Base-by-base conservation (phyloP, 2,329 filamentous ascomycete genomes). In the Fusarium subtropicale region DNA sequence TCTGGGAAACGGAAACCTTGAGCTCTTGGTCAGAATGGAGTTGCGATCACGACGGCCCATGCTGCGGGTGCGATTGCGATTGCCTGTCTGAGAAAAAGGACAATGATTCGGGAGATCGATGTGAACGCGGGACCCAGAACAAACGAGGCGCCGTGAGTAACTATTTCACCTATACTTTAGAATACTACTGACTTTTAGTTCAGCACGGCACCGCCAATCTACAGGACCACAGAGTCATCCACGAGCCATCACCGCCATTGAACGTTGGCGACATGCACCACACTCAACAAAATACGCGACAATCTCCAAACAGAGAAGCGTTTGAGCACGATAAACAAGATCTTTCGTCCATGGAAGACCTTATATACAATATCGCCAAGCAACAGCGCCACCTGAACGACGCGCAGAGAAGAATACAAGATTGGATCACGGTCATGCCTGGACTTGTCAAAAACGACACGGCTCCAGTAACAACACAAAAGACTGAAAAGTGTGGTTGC, bases 341-440 rank as follows among this genome's bases (percentile, higher is more conserved):
- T 7, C 38, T 22, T 9, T 26, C 39, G 12, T 56, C 54, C 6
- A 33, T 60, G 7, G 66, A 72, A 41, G 63, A 62, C 33, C 16
- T 58, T 3, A 51, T 68, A 12, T 65, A 72, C 30, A 31, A 48
- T 18, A 34, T 45, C 11, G 51, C 51, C 8, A 68, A 70, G 30
- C 56, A 63, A 22, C 58, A 60, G 20, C 42, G 66, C 15, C 56
- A 57, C 20, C 24, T 56, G 13, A 55, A 58, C 18, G 66, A 72
- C 30, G 56, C 71, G 7, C 50, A 66, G 36, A 64, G 41, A 39
- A 56, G 59, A 30, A 47, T 70, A 18, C 41, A 52, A 26, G 69
- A 70, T 44, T 71, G 69, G 69, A 38, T 57, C 10, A 59, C 52
- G n/a, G 46, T 61, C 12, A 64, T 71, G 61, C 57, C 54, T 5